These are phyloP conservation scores for Stachybotrys chlorohalonatus DNA, from an alignment of 2,329 filamentous ascomycete species.

Conservation along the genomic window DNA sequence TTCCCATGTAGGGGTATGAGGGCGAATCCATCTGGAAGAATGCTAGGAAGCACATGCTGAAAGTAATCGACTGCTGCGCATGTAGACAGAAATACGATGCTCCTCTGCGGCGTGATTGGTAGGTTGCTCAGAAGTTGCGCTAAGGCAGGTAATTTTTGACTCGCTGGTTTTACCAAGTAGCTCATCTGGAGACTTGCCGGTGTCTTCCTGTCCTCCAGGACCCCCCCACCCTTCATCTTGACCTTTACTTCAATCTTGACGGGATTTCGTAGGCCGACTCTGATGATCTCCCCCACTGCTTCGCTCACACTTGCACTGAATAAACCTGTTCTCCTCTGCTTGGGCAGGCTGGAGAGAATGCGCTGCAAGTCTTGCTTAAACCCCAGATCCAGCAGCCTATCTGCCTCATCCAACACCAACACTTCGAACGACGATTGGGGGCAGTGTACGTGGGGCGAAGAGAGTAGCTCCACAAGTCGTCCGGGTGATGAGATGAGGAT, in stretches of 20 bases:
- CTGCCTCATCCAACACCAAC: conserved; percentile 89
- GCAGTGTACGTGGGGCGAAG: conserved; percentile 79
- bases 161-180: conserved; percentile 66
- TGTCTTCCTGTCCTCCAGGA: conserved; percentile 72
- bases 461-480: conserved; percentile 76
- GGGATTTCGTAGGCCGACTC: conserved; percentile 85
- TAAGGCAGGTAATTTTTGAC: conserved; percentile 71
- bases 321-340: conserved; percentile 84
- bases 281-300: conserved; percentile 84
- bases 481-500: conserved; percentile 86
- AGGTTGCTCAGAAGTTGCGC: conserved; percentile 60
- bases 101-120: conserved; percentile 68
- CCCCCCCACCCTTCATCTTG: conserved; percentile 57
- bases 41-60: conserved; percentile 63
- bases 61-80: conserved; percentile 96
- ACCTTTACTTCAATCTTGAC: conserved; percentile 94
- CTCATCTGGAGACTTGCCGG: conserved; percentile 90
- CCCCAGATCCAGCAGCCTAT: conserved; percentile 83
- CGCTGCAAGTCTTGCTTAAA: conserved; percentile 87
- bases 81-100: conserved; percentile 86
- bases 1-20: conserved; percentile 86
- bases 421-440: conserved; percentile 85
- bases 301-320: conserved; percentile 97
- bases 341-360: conserved; percentile 76
- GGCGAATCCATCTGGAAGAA: conserved; percentile 60